These are phyloP conservation scores for Colletotrichum camelliae DNA, from an alignment of 2,329 filamentous ascomycete genomes.

Conservation along the genomic window DNA sequence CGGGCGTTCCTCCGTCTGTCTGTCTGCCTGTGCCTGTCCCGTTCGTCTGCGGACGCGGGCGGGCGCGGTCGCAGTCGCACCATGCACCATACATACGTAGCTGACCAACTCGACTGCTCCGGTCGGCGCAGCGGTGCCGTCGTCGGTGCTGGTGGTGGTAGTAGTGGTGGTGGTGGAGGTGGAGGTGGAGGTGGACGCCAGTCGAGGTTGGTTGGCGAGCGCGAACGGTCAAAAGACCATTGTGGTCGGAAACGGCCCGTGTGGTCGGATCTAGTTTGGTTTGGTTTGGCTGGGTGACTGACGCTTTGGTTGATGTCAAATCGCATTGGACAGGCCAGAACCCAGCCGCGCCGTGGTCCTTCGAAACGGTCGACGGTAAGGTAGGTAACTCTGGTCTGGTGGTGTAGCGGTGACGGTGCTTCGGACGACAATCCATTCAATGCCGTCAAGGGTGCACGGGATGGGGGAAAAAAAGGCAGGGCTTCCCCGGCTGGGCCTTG, in stretches of 20 bases:
- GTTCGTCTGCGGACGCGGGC: background rate
- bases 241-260: slow-evolving; percentile 6
- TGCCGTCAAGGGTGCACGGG: background rate
- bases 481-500: background rate
- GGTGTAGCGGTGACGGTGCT: background rate
- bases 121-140: background rate
- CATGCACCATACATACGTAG: background rate
- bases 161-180: background rate
- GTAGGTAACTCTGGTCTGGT: background rate
- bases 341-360: background rate
- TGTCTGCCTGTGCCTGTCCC: background rate
- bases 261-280: background rate
- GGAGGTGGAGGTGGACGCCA: background rate
- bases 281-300: background rate
- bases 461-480: background rate
- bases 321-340: background rate
- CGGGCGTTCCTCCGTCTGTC: background rate
- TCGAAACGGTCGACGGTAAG: slow-evolving; percentile 6
- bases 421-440: background rate
- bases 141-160: background rate
- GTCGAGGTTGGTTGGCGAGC: background rate
- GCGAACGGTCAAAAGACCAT: background rate
- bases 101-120: background rate
- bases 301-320: background rate
- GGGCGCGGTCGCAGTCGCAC: background rate